Percentiles rank a stretch among this genome's conserved stretches.
Evolutionary conservation across 805 yeast species (phyloP).

Genomic region (Komagataella ulmi): DNA sequence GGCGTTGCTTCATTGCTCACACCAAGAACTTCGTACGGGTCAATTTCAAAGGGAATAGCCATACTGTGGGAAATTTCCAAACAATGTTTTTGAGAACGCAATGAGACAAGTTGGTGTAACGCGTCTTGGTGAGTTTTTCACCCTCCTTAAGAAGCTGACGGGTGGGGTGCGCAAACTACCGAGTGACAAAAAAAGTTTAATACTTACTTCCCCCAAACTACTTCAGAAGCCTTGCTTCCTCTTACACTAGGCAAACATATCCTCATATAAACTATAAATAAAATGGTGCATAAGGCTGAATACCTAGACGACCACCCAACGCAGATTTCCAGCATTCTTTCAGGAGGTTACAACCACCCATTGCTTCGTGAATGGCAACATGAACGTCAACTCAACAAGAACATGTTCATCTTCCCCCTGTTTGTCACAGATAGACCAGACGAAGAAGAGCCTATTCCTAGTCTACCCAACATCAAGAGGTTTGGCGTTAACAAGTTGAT

Average conservation of each 20-base stretch:
- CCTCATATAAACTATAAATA: background rate
- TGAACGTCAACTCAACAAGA: conserved; percentile 70
- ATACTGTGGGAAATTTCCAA: conserved; percentile 4
- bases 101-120: background rate
- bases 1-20: conserved; percentile 27
- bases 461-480: conserved; percentile 81
- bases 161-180: background rate
- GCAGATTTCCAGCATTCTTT: conserved; percentile 60
- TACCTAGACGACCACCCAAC: conserved; percentile 47
- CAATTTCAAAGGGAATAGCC: conserved; percentile 34
- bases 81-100: background rate
- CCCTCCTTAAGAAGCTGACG: background rate
- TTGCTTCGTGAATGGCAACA: conserved; percentile 84
- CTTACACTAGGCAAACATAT: background rate
- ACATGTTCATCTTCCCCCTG: conserved; percentile 86
- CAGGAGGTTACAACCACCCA: conserved; percentile 93
- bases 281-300: conserved; percentile 57
- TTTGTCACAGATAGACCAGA: conserved; percentile 74
- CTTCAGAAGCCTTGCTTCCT: background rate
- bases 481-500: conserved; percentile 71
- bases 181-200: background rate
- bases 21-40: conserved; percentile 47
- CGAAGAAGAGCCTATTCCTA: conserved; percentile 59
- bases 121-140: background rate
- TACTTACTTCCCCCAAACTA: background rate